Percentiles rank a stretch among this genome's conserved stretches.
Conservation (phyloP, 73 alveolate species). For the Paramecium tetraurelia region DNA sequence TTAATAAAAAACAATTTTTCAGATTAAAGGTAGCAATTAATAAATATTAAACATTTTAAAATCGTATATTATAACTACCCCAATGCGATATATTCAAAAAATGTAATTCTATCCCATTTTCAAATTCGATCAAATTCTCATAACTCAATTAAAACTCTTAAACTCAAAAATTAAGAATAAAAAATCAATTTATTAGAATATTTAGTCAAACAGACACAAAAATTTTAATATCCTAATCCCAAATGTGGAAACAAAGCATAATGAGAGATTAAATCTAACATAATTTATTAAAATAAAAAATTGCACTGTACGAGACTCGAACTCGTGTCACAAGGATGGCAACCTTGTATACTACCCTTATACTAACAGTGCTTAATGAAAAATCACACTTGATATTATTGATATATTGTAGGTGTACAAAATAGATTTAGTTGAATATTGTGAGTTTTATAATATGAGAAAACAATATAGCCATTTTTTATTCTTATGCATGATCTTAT, state of each 20-base stretch:
- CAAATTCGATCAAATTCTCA: too few species aligned
- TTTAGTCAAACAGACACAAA: too few species aligned
- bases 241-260: not conserved
- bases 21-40: too few species aligned
- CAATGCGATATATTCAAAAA: too few species aligned
- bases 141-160: too few species aligned
- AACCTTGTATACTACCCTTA: constrained; percentile 64
- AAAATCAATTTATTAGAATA: too few species aligned
- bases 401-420: not conserved
- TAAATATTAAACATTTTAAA: too few species aligned
- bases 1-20: too few species aligned
- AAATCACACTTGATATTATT: not conserved
- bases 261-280: not conserved
- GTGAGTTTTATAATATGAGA: not conserved
- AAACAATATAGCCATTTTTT: not conserved
- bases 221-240: too few species aligned
- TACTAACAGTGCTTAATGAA: constrained; percentile 57
- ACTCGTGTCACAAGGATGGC: constrained; percentile 68
- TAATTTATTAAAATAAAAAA: not conserved
- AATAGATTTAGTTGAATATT: not conserved
- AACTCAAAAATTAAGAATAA: too few species aligned
- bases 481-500: not conserved
- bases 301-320: constrained; percentile 66
- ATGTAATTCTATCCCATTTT: too few species aligned
- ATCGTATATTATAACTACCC: too few species aligned